A percentile compares a stretch with the other conserved stretches of the same genome.
Evolutionary conservation across 306 rosid species (phyloP).

Genomic region (Pterocarpus macrocarpus): DNA sequence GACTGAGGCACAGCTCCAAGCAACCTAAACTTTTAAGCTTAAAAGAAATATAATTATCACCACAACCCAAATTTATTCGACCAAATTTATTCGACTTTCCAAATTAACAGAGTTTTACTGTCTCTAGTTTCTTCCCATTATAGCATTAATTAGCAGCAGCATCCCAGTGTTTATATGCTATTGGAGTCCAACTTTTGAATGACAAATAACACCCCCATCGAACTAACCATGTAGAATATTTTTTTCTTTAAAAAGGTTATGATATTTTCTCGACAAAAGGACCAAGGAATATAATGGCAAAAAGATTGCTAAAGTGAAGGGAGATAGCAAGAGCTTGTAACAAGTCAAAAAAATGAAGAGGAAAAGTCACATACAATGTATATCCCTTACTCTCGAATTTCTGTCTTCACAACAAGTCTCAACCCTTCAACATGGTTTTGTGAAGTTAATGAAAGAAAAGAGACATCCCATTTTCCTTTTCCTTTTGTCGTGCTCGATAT

Average conservation of each 20-base stretch:
- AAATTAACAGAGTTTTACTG: neutral
- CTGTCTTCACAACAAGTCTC: too few relatives aligned
- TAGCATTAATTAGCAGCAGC: neutral
- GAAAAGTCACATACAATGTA: constrained; percentile 12
- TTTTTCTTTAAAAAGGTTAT: neutral
- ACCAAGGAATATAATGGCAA: constrained; percentile 26
- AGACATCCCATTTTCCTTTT: neutral
- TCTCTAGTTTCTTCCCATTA: constrained; percentile 2
- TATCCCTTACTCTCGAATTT: constrained; percentile 19
- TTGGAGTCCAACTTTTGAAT: too few relatives aligned
- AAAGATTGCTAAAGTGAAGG: constrained; percentile 5
- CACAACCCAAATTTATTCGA: too few relatives aligned
- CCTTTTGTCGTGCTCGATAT: neutral
- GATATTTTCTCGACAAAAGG: constrained; percentile 9
- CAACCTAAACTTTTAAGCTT: too few relatives aligned
- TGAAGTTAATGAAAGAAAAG: neutral
- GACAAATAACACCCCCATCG: neutral
- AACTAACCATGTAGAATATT: neutral
- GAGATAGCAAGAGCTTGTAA: neutral
- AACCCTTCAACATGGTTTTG: constrained; percentile 8
- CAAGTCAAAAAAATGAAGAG: neutral
- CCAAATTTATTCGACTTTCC: neutral
- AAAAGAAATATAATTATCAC: too few relatives aligned
- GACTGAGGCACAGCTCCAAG: too few relatives aligned
- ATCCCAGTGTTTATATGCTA: too few relatives aligned